These are phyloP conservation scores for Dendrobium officinale DNA, from an alignment of 106 monocot genomes.

Conservation along the genomic window DNA sequence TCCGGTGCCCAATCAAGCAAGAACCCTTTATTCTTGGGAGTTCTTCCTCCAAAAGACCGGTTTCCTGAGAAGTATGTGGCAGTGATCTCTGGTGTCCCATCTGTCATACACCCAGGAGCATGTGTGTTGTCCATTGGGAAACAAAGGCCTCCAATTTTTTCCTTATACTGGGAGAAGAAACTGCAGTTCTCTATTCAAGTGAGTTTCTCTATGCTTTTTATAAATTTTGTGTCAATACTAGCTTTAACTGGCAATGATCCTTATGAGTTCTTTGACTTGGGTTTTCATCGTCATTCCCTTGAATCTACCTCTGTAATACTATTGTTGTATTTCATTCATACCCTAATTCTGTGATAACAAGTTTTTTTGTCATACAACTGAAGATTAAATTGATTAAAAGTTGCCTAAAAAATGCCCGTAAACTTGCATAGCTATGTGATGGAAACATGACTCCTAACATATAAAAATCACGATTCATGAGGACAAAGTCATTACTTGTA, in stretches of 20 bases:
- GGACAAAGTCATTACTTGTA: background rate
- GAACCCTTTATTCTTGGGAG: conserved; percentile 84
- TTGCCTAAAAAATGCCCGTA: background rate
- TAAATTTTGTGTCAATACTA: background rate
- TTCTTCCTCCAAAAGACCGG: conserved; percentile 89
- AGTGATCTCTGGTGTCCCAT: conserved; percentile 65
- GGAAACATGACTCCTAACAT: background rate
- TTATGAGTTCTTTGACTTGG: background rate
- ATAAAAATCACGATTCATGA: background rate
- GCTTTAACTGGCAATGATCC: background rate
- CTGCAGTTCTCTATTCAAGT: conserved; percentile 92
- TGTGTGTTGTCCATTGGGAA: conserved; percentile 81
- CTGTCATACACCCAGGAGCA: conserved; percentile 88
- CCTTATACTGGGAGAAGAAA: conserved; percentile 92
- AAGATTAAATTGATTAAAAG: background rate
- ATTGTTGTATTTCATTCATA: background rate
- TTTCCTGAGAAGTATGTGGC: conserved; percentile 99
- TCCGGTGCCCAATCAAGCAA: conserved; percentile 76
- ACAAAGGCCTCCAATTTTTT: conserved; percentile 71
- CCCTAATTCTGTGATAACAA: background rate
- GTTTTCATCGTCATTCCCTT: background rate
- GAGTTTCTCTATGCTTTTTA: conserved; percentile 6
- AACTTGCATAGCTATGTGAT: too few species aligned
- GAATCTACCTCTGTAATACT: background rate
- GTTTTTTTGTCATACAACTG: background rate